Evolutionary conservation across 345 rosid genomes (phyloP), one percentile per base, ranked within the genome.

Genomic region (Ceriops zippeliana): DNA sequence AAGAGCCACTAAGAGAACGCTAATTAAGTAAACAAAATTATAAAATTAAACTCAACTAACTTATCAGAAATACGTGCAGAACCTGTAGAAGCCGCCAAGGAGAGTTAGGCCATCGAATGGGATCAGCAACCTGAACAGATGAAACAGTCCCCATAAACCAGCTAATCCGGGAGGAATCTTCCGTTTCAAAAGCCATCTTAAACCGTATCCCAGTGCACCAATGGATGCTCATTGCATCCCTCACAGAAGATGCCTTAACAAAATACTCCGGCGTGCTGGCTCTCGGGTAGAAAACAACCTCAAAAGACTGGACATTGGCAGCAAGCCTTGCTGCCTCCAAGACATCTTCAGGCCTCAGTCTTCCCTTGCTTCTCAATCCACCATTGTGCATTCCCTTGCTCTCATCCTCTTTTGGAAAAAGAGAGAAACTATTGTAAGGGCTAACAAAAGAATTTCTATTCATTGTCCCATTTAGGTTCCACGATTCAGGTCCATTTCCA

Each of bases 41-140:
- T 11, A 56, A 32, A 6, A 21, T 17, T 26, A 37, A 10, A 27
- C 58, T 7, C 27, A 11, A 38, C 24, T 20, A 47, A 34, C 11
- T 16, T 24, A 17, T 42, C 21, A 27, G 15, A 47, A 28, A 22
- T 13, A 46, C 6, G 21, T 6, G 34, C 20, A 59, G 35, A 61
- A 93, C 99, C 97, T 88, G 91, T 10, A 95, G 83, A 73, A 95
- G 84, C 4, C 97, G 83, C 99, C 99, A 95, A 30, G 96, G 97
- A 24, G 99, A 95, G 70, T 86, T 83, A 58, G 97, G 95, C 98
- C 98, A 93, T 24, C 76, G 87, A 62, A 89, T 75, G 11, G 91
- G 86, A 67, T 93, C 96, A 38, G 86, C 77, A 49, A 91, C 91
- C 61, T 87, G 75, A 62, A 49, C 72, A 53, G 79, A 66, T 7